Evolutionary conservation across 2,329 filamentous ascomycete genomes (phyloP).

Genomic region (Dothideomycetidae sp.): DNA sequence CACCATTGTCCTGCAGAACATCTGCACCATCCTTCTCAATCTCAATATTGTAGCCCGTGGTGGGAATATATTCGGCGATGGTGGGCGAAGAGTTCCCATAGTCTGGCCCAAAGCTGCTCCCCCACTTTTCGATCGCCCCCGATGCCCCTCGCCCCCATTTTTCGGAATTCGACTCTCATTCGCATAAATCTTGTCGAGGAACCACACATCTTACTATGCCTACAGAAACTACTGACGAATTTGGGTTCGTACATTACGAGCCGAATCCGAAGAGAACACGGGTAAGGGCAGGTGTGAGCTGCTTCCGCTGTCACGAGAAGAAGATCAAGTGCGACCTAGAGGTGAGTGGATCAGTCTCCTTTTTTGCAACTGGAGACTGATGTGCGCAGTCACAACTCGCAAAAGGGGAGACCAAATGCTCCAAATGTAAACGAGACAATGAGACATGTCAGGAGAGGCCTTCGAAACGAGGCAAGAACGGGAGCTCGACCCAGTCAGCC

Average conservation of each 20-base stretch:
- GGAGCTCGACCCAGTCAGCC: too few species aligned
- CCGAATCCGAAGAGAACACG: too few species aligned
- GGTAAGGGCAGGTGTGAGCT: background rate
- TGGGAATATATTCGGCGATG: slow-evolving; percentile 13
- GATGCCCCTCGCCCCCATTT: too few species aligned
- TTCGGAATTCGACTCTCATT: too few species aligned
- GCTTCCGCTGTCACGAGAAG: slow-evolving; percentile 1
- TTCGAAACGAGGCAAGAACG: background rate
- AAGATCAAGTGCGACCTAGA: slow-evolving; percentile 5
- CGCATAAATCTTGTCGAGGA: too few species aligned
- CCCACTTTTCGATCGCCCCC: too few species aligned
- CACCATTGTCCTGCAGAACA: slow-evolving; percentile 23
- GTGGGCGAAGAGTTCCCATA: slow-evolving; percentile 19
- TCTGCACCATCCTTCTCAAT: slow-evolving; percentile 20
- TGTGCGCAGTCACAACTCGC: background rate
- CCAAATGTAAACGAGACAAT: background rate
- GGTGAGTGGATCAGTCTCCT: background rate
- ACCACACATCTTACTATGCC: too few species aligned
- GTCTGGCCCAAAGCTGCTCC: too few species aligned
- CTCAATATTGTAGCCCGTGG: slow-evolving; percentile 15
- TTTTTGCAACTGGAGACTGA: too few species aligned
- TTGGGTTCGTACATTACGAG: too few species aligned
- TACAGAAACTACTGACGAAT: too few species aligned
- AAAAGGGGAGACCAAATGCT: background rate
- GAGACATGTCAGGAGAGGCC: background rate